These are phyloP conservation scores for Sporothrix mexicana DNA, from an alignment of 2,329 filamentous ascomycete genomes.

Conservation along the genomic window DNA sequence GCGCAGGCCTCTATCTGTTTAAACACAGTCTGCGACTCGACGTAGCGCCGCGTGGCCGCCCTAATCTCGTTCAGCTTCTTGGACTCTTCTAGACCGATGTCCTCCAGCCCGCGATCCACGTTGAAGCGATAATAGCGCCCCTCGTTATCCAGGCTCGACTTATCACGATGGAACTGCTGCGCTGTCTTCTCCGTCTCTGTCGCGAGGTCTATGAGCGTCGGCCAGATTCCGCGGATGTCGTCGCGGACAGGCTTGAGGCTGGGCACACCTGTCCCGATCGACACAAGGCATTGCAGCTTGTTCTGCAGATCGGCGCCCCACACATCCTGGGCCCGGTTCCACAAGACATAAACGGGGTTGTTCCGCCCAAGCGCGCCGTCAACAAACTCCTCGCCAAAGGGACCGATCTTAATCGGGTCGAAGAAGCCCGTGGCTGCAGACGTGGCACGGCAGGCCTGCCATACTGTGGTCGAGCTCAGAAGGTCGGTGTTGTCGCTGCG, in stretches of 20 bases:
- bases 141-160: constrained; percentile 38
- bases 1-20: constrained; percentile 38
- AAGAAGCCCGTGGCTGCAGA: constrained; percentile 38
- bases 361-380: constrained; percentile 51
- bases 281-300: neutral
- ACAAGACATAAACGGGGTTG: constrained; percentile 52
- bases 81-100: constrained; percentile 50
- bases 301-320: constrained; percentile 40
- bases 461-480: constrained; percentile 37
- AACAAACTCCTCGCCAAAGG: constrained; percentile 40
- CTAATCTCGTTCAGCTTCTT: constrained; percentile 43
- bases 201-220: constrained; percentile 43
- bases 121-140: constrained; percentile 53
- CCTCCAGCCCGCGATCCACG: constrained; percentile 49
- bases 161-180: constrained; percentile 45
- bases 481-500: constrained; percentile 34
- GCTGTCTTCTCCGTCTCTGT: constrained; percentile 51
- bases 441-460: constrained; percentile 38
- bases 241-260: neutral
- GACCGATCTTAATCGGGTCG: constrained; percentile 38
- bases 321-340: constrained; percentile 48
- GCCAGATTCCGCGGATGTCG: constrained; percentile 38
- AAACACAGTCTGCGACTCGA: constrained; percentile 36
- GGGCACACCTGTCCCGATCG: neutral
- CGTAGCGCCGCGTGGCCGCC: constrained; percentile 39